Conservation (phyloP, 305 asterid species). For the Rubia balearica region DNA sequence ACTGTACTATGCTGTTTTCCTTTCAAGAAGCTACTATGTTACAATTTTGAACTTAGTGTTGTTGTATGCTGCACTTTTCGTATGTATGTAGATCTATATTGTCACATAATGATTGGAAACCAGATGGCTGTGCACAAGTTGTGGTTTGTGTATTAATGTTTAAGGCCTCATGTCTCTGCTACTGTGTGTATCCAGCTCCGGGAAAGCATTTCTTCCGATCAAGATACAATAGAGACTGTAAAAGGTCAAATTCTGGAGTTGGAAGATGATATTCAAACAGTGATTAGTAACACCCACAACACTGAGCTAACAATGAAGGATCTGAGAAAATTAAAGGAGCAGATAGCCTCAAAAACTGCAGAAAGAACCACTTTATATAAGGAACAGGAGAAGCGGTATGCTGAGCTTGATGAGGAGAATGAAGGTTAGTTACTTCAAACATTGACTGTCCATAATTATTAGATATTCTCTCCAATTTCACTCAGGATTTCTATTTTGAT, state of each 20-base stretch:
- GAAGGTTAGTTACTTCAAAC: constrained; percentile 47
- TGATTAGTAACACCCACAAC: constrained; percentile 59
- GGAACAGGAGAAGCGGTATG: constrained; percentile 55
- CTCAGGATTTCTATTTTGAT: background rate
- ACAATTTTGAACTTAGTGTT: background rate
- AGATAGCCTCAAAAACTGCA: constrained; percentile 67
- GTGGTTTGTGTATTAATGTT: background rate
- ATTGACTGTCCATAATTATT: background rate
- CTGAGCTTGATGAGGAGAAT: constrained; percentile 65
- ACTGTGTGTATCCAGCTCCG: constrained; percentile 53
- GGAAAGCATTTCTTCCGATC: constrained; percentile 74
- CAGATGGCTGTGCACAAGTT: background rate
- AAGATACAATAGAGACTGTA: constrained; percentile 57
- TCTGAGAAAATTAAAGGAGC: constrained; percentile 48
- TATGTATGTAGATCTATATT: background rate
- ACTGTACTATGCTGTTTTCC: background rate
- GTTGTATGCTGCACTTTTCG: background rate
- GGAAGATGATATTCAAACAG: constrained; percentile 52
- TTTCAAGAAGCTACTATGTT: background rate
- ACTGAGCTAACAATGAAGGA: constrained; percentile 65
- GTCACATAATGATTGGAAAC: constrained; percentile 10
- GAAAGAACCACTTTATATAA: constrained; percentile 79
- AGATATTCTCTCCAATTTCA: background rate
- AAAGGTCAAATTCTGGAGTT: constrained; percentile 70
- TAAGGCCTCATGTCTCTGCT: constrained; percentile 6